phyloP scores from a whole-genome alignment of 495 filamentous ascomycete genomes.

The Penicillium antarcticum region DNA sequence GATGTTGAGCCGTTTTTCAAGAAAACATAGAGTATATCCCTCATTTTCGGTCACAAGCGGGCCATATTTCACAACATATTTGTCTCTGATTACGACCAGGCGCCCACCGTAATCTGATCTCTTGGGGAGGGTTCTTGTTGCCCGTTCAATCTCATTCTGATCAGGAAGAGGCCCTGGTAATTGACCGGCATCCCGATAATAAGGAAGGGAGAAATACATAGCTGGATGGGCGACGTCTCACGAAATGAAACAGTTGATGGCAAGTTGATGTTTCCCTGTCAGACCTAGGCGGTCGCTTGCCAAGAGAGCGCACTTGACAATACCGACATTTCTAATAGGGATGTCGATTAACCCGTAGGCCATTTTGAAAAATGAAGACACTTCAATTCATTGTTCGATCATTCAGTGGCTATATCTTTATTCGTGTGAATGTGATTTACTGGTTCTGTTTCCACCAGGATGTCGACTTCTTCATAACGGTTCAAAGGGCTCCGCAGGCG shows the following conservation, averaged over 20 bases:
- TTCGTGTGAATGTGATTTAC: no score
- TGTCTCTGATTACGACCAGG: conserved; percentile 13
- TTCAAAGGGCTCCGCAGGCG: no score
- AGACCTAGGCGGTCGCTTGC: no score
- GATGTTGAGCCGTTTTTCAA: conserved; percentile 14
- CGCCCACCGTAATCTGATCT: conserved; percentile 11
- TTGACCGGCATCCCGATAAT: conserved; percentile 13
- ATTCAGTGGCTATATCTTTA: no score
- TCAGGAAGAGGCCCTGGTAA: conserved; percentile 18
- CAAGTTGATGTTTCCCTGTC: background rate
- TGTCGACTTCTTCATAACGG: no score
- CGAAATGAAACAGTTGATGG: background rate
- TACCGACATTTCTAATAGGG: no score
- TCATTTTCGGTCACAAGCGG: conserved; percentile 12
- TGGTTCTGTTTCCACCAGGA: no score
- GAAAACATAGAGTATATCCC: conserved; percentile 14
- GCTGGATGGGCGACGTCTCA: conserved; percentile 4
- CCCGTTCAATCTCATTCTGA: conserved; percentile 18
- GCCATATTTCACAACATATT: conserved; percentile 19
- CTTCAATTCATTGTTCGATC: no score
- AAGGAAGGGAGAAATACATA: conserved; percentile 11
- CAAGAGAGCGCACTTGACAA: no score
- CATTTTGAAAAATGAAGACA: no score
- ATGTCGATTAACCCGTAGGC: no score
- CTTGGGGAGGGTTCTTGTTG: conserved; percentile 16